Base-by-base conservation (phyloP, 148 eudicot genomes). In the Chenopodium berlandieri region DNA sequence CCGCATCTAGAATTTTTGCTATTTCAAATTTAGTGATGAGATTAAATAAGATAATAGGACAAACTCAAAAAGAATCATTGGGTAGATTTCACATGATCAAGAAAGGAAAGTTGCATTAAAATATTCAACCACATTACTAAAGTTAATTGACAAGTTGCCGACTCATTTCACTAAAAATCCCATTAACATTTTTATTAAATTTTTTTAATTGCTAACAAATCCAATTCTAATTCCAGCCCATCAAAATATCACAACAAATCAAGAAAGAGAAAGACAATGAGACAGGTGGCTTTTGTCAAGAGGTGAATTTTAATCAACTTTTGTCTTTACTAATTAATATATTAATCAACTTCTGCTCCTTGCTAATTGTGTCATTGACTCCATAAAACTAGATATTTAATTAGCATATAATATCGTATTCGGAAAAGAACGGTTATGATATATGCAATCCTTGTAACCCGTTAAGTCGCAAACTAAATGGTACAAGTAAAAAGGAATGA, bases 141-240 rank as follows among this genome's bases (percentile, higher is more conserved):
- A 76, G 72, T 62, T 63, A 40, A n/a, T 12, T 76, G 78, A 76
- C 86, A 84, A 71, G 73, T 76, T 80, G 86, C 80, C 27, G 4
- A 7, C 79, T 37, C 77, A 60, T 56, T n/a, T 16, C 46, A 79
- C 23, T 74, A 75, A 66, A 54, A 46, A 56, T 22, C 44, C 70
- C 37, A 77, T 23, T 69, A 73, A 83, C n/a, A 20, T 62, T 62
- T 22, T 47, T 27, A 23, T 52, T 52, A 52, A 11, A 16, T 2
- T 17, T 56, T 17, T 56, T 14, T 56, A 2, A 12, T 56, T 56
- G 7, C 22, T 16, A 56, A 56, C 62, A 56, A 56, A 56, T 50
- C 22, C 17, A 56, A 19, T 17, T 56, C 22, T 19, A 56, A 12
- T 58, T 77, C 71, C 7, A 58, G 30, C 52, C 71, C 13, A 74